Evolutionary conservation across 805 yeast species (phyloP), one percentile per base, ranked within the genome.

Genomic region (Teunomyces pallodes): DNA sequence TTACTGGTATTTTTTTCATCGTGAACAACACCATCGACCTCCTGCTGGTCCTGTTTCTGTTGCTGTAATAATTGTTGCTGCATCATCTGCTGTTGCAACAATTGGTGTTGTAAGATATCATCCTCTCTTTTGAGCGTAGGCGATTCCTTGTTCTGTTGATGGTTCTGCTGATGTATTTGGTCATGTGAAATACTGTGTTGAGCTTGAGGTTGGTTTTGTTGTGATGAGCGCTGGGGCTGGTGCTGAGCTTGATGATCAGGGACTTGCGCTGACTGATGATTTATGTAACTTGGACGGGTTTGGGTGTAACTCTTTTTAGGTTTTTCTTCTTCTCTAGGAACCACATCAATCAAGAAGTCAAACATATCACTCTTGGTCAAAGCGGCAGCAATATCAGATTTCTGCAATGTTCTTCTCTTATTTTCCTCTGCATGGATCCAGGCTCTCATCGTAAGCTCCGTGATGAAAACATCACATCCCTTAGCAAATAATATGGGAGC

Each of bases 351-450:
- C 47, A 94, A 71, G 62, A 94, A 94, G 62, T 94, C 99, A 75
- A 92, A 95, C 96, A 94, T 92, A 65, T 94, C 99, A 35, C 91
- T 82, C 64, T 90, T 90, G 55, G 90, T 94, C 48, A 95, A 73
- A 1, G 99, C 99, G 13, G 94, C 94, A 2, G 97, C 96, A 53
- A 94, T 90, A 62, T 94, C 99, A 1, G 90, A 83, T 60, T 90
- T 87, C 65, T 94, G 99, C 50, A 94, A 72, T 4, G 99, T 94
- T 51, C 99, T 73, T 55, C 99, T 80, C 64, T 94, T 94, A 70
- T 89, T 89, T 60, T 90, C 97, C 66, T 94, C 98, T 2, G 98
- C 97, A 59, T 91, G 97, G 52, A 94, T 90, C 99, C 99, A 94
- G 6, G 99, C 97, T 49, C 99, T 77, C 97, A 94, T 91, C 10